Conservation (phyloP, 345 rosid species). For the Anastatica hierochuntica region DNA sequence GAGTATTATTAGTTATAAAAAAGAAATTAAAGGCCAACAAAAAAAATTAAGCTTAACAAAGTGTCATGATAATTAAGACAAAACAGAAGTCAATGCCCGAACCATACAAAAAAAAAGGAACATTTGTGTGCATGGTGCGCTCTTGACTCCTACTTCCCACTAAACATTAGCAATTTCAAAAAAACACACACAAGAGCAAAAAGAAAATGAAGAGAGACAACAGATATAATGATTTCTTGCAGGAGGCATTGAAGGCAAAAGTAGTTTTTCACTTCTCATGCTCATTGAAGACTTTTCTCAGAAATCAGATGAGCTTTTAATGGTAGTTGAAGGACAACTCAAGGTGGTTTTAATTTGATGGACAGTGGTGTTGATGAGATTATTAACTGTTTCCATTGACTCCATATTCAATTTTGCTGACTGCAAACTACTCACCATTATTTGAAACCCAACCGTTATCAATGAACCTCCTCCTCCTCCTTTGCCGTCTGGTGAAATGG, state of each 20-base stretch:
- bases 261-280: constrained; percentile 11
- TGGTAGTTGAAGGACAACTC: constrained; percentile 50
- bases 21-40: background rate
- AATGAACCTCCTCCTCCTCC: constrained; percentile 43
- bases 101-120: constrained; percentile 42
- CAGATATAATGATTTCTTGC: constrained; percentile 18
- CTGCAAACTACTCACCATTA: constrained; percentile 79
- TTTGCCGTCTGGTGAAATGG: constrained; percentile 64
- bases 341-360: constrained; percentile 92
- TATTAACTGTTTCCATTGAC: constrained; percentile 83
- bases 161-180: constrained; percentile 14
- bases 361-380: constrained; percentile 76
- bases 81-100: constrained; percentile 95
- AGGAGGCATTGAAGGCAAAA: constrained; percentile 16
- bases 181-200: background rate
- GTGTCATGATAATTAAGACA: background rate
- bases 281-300: constrained; percentile 19
- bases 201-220: constrained; percentile 8
- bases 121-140: constrained; percentile 63
- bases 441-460: constrained; percentile 86
- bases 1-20: no score
- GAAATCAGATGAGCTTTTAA: constrained; percentile 22
- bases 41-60: no score
- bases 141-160: constrained; percentile 70
- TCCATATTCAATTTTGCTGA: constrained; percentile 82